Conservation (phyloP, 192 early-diverging fungal genomes). For the Coemansia sp. region DNA sequence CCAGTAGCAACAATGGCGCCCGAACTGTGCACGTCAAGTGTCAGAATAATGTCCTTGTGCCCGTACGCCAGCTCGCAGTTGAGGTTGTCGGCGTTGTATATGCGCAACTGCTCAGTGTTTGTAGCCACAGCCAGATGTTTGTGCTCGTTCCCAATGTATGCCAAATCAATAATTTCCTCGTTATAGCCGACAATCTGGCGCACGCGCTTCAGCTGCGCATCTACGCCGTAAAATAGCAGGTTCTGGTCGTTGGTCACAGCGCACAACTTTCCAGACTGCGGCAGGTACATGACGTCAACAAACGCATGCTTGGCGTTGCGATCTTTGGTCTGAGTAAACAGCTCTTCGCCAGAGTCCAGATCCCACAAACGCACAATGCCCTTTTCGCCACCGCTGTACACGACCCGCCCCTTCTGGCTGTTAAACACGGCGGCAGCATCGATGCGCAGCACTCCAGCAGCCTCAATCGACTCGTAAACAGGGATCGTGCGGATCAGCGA, state of each 20-base stretch:
- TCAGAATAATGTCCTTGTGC: slow-evolving; percentile 86
- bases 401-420: slow-evolving; percentile 45
- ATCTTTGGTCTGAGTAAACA: slow-evolving; percentile 68
- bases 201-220: slow-evolving; percentile 56
- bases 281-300: slow-evolving; percentile 65
- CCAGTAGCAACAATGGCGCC: slow-evolving; percentile 78
- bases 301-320: slow-evolving; percentile 77
- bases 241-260: slow-evolving; percentile 91
- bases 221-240: slow-evolving; percentile 73
- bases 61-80: slow-evolving; percentile 88
- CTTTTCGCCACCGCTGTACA: slow-evolving; percentile 86
- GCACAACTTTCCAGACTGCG: slow-evolving; percentile 59
- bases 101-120: slow-evolving; percentile 88
- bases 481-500: slow-evolving; percentile 79
- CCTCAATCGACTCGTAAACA: slow-evolving; percentile 84
- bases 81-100: slow-evolving; percentile 76
- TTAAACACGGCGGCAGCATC: slow-evolving; percentile 47
- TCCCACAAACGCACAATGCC: slow-evolving; percentile 88
- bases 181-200: slow-evolving; percentile 94
- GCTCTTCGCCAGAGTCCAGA: slow-evolving; percentile 65
- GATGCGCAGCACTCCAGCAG: slow-evolving; percentile 69
- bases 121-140: slow-evolving; percentile 82
- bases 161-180: slow-evolving; percentile 90
- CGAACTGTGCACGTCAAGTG: slow-evolving; percentile 65
- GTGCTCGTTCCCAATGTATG: slow-evolving; percentile 72